Base-by-base conservation (phyloP, 176 grass and related monocot genomes). In the Otatea glauca region DNA sequence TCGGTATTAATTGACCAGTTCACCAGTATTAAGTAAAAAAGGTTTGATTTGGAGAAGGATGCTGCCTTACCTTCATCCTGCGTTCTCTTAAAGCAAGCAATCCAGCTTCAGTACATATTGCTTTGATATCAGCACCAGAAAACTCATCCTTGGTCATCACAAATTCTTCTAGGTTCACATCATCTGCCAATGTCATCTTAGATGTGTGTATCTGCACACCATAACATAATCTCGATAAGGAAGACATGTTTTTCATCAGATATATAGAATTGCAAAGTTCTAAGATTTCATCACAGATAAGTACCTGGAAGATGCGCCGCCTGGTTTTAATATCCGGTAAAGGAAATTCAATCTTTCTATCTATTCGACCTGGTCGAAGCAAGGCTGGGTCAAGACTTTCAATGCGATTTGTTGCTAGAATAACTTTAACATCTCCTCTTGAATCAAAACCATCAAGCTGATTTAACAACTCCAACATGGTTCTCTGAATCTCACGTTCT, bases 371-470 rank as follows among this genome's bases (percentile, higher is more conserved):
- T 41, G 93, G 93, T 60, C 90, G 86, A 80, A 95, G 90, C 83
- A 95, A 74, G 20, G 93, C 93, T 1, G 93, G 93, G 56, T 95
- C 93, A 72, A 95, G 88, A 87, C 88, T 92, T 14, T 95, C 93
- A 45, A 95, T 95, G 50, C 93, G 88, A 70, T 95, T 95, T 9
- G 93, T 92, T 53, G 93, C 93, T 50, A 95, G 86, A 87, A 95
- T 95, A 88, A 95, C 93, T 81, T 95, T 95, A 34, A 95, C 93
- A 81, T 95, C 93, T 66, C 90, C 90, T 86, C 79, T 88, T 74
- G 93, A 95, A 78, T 95, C 93, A 88, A 95, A 95, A 92, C 90
- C 93, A 86, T 95, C 93, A 12, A 92, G 83, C 68, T 95, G 93
- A 88, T 95, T 95, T 39, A 95, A 81, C 41, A 95, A 86, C 85